Base-by-base conservation (phyloP, 805 yeast genomes). In the Starmerella sp. region DNA sequence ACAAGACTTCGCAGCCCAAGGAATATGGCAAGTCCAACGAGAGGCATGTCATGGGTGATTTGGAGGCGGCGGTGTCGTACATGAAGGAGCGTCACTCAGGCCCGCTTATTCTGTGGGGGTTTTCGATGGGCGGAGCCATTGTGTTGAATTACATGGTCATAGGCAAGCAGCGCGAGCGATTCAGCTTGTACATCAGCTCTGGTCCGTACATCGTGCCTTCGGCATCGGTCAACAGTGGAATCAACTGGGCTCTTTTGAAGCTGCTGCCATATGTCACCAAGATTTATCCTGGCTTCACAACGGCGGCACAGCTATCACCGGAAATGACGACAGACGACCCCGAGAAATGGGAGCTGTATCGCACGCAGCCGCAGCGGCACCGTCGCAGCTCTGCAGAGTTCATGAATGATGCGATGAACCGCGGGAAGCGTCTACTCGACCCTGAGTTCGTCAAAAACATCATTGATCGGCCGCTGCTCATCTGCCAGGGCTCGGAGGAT, bases 121-220 rank as follows among this genome's bases (percentile, higher is more conserved):
- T 69, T 58, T 67, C 71, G 6, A 69, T 69, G 71, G 75, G 75
- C 14, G 75, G 73, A 15, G 72, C 67, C 4, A 68, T 69, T 42
- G 56, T 61, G 14, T 64, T 71, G 47, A 71, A 64, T 52, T 71
- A 71, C 55, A 68, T 65, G 52, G 64, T 67, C 35, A 63, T 65
- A 39, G 75, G 75, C 3, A 56, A 56, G 36, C 54, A 66, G 54
- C 59, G 67, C 15, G 69, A 66, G 42, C 51, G 57, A 30, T 58
- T 71, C 51, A 63, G 62, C 22, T 71, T 70, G 8, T 71, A 59
- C 55, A 55, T 71, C 32, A 72, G 68, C 28, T 56, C 59, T 5
- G 64, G 70, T 5, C 74, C 75, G 1, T 57, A 64, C 56, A 57
- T 71, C n/a, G 61, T 58, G 42, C 57, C 66, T 8, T 62, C 61